Evolutionary conservation across 176 grass and related monocot genomes (phyloP).

Genomic region (Saccharum spontaneum): DNA sequence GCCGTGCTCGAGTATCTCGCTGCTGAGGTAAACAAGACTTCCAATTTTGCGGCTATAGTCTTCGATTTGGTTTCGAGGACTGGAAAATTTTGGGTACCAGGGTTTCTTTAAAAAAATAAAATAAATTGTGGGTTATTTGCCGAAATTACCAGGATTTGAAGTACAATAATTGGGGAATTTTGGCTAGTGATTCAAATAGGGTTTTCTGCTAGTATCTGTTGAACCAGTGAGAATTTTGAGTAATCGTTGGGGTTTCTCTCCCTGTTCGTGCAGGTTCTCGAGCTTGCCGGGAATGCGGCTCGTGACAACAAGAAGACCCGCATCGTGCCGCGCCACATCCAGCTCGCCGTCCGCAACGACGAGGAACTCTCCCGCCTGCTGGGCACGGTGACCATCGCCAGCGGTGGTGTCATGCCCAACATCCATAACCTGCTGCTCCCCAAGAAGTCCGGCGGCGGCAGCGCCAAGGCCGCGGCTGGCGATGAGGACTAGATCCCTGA

Average conservation of each 20-base stretch:
- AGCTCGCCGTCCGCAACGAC: conserved; percentile 92
- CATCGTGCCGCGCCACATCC: conserved; percentile 97
- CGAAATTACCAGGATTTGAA: not conserved
- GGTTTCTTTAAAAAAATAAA: not conserved
- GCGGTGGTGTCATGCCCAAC: conserved; percentile 98
- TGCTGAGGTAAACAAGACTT: conserved; percentile 51
- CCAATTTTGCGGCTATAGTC: not conserved
- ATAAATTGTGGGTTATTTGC: not conserved
- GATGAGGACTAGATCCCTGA: conserved; percentile 58
- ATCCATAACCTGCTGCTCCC: conserved; percentile 98
- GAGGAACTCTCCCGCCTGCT: conserved; percentile 94
- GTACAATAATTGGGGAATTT: not conserved
- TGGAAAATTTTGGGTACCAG: not conserved
- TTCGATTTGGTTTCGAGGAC: not conserved
- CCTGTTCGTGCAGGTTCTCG: conserved; percentile 54
- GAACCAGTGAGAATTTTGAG: not conserved
- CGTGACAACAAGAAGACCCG: conserved; percentile 98
- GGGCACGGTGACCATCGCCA: conserved; percentile 91
- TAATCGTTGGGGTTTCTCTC: not conserved
- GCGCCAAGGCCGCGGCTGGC: conserved; percentile 68
- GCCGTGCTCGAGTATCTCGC: conserved; percentile 97
- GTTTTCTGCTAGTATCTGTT: not conserved
- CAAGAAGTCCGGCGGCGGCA: conserved; percentile 61
- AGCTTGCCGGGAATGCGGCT: conserved; percentile 91
- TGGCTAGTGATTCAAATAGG: not conserved